Conservation (phyloP, 2,329 filamentous ascomycete species). For the Scytalidium sp. region DNA sequence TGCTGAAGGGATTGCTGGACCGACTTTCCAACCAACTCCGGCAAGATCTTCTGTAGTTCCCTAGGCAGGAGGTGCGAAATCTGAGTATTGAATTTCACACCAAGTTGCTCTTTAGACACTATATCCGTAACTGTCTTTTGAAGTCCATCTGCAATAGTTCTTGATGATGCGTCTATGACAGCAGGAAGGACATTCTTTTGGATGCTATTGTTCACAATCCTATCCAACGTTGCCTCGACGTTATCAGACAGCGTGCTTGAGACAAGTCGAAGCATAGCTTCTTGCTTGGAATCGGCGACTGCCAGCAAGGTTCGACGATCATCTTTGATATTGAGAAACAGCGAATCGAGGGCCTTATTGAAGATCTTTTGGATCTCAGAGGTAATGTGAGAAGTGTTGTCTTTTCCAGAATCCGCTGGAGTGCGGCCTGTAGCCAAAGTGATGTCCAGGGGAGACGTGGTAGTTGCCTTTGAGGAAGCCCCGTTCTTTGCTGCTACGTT, state of each 20-base stretch:
- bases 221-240: conserved; percentile 46
- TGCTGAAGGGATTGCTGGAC: not conserved
- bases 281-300: conserved; percentile 62
- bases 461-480: conserved; percentile 15
- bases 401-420: conserved; percentile 37
- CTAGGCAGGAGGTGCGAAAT: conserved; percentile 37
- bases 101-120: conserved; percentile 59
- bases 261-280: conserved; percentile 65
- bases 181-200: conserved; percentile 73
- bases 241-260: conserved; percentile 68
- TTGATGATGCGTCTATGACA: conserved; percentile 64
- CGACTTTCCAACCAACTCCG: conserved; percentile 62
- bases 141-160: conserved; percentile 47
- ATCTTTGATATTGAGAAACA: conserved; percentile 61
- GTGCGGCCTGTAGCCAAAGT: conserved; percentile 7
- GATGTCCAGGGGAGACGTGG: conserved; percentile 12
- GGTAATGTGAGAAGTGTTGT: conserved; percentile 45
- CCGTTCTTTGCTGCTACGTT: conserved; percentile 27
- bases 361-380: conserved; percentile 47
- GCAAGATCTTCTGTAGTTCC: conserved; percentile 70
- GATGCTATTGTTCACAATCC: conserved; percentile 60
- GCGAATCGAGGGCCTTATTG: conserved; percentile 55
- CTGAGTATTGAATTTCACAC: conserved; percentile 51
- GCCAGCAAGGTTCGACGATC: conserved; percentile 66
- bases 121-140: not conserved